Conservation (phyloP, 2,329 filamentous ascomycete genomes). For the Pochonia chlamydosporia region DNA sequence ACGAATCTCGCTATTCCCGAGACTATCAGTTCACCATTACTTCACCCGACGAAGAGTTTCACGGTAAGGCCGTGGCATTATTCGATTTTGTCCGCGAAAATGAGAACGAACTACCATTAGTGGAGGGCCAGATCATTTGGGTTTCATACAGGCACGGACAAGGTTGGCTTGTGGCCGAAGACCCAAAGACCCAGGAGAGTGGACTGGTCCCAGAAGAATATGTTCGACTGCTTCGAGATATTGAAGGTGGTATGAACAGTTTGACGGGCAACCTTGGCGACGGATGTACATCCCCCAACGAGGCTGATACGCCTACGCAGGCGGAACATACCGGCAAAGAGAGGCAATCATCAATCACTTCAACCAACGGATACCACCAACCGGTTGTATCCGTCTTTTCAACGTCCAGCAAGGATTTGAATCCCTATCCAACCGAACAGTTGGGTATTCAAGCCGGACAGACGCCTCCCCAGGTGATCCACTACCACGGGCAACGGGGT, state of each 20-base stretch:
- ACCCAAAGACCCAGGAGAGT: conserved; percentile 89
- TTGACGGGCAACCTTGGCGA: conserved; percentile 56
- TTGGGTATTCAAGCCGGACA: conserved; percentile 58
- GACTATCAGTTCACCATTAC: conserved; percentile 95
- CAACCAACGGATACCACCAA: conserved; percentile 60
- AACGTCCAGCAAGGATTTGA: conserved; percentile 63
- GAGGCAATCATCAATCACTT: conserved; percentile 39
- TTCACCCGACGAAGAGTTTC: conserved; percentile 94
- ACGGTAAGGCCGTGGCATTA: conserved; percentile 89
- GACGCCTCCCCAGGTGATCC: conserved; percentile 58
- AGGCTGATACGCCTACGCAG: conserved; percentile 57
- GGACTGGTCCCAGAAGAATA: conserved; percentile 96
- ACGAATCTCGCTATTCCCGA: conserved; percentile 77
- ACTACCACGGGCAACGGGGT: conserved; percentile 63
- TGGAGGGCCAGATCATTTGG: conserved; percentile 93
- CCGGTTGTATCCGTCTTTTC: conserved; percentile 64
- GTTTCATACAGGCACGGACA: conserved; percentile 95
- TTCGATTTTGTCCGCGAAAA: conserved; percentile 96
- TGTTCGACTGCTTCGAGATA: conserved; percentile 84
- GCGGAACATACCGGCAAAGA: conserved; percentile 45
- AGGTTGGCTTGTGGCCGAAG: conserved; percentile 95
- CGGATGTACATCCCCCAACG: conserved; percentile 44
- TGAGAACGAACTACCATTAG: conserved; percentile 87
- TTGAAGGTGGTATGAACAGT: conserved; percentile 81
- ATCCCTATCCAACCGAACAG: conserved; percentile 62